Evolutionary conservation across 106 monocot genomes (phyloP), one percentile per base, ranked within the genome.

Genomic region (Iris macrosiphon): DNA sequence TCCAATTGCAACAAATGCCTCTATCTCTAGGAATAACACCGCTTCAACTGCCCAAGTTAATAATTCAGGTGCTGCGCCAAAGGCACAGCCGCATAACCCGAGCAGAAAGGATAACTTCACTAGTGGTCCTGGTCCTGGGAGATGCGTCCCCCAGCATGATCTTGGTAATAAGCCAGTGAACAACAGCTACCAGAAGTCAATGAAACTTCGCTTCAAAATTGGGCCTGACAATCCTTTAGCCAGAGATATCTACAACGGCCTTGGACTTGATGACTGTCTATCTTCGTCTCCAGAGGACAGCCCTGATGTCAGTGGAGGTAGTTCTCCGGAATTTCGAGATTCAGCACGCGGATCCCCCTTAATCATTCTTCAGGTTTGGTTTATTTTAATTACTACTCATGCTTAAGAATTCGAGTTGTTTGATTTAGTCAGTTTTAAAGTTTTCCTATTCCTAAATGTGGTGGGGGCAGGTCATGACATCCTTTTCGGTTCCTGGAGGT

Each of bases 161-260:
- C 62, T 57, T 13, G 18, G 17, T 26, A 57, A 42, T 56, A 56
- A 42, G 49, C 28, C 43, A 63, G 52, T 60, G 19, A 77, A 49
- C 60, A 7, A 26, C 21, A 65, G 21, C 50, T 62, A 82, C 45
- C 71, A 78, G 23, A 82, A 71, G 55, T 58, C 70, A 44, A 46
- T 85, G 65, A 85, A 85, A 65, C 69, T 92, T 45, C 85, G 85
- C 31, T 81, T 92, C 38, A 92, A 79, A 71, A 72, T 92, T 33
- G 85, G 81, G 22, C 44, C 67, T 21, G 79, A 70, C 10, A 74
- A 63, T 45, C 27, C n/a, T 5, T 28, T 59, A 50, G 28, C 72
- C 17, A 81, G 63, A 64, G 70, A 73, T 47, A 84, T 92, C 52
- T 92, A 82, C 53, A 92, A 78, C 59, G 81, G 72, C 45, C 61